Percentiles rank a stretch among this genome's conserved stretches.
These are phyloP conservation scores for Graphium sp. DNA, from an alignment of 2,329 filamentous ascomycete genomes.

Conservation along the genomic window DNA sequence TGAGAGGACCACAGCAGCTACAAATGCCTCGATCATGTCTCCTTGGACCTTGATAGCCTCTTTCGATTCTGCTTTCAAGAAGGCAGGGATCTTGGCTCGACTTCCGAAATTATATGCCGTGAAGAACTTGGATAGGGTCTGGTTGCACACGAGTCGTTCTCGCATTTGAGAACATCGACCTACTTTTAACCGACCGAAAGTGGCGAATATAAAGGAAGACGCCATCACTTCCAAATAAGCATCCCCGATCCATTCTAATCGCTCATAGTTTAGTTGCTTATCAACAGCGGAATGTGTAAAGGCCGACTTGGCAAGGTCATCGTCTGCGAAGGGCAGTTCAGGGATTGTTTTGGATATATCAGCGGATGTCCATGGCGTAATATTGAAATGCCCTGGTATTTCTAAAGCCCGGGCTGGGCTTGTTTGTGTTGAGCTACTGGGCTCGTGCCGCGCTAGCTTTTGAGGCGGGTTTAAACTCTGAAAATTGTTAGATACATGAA, in stretches of 20 bases:
- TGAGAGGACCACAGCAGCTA: slow-evolving; percentile 60
- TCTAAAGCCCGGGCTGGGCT: slow-evolving; percentile 2
- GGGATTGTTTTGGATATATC: slow-evolving; percentile 32
- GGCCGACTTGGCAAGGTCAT: slow-evolving; percentile 39
- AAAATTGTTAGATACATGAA: background rate
- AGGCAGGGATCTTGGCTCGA: slow-evolving; percentile 37
- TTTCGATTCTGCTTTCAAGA: slow-evolving; percentile 18
- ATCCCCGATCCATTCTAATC: slow-evolving; percentile 79
- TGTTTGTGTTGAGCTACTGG: background rate
- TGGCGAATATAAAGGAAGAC: slow-evolving; percentile 57
- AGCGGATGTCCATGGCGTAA: slow-evolving; percentile 31
- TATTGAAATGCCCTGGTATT: slow-evolving; percentile 8
- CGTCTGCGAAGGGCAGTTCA: slow-evolving; percentile 45
- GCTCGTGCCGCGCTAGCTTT: background rate
- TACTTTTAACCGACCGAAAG: slow-evolving; percentile 45
- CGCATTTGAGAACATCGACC: slow-evolving; percentile 62
- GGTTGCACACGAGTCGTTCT: slow-evolving; percentile 66
- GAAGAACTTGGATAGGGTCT: slow-evolving; percentile 56
- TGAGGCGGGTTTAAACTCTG: slow-evolving; percentile 5
- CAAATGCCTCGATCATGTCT: slow-evolving; percentile 83
- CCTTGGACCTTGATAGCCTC: slow-evolving; percentile 57
- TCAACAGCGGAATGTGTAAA: slow-evolving; percentile 47
- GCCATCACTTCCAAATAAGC: slow-evolving; percentile 68
- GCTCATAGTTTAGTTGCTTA: slow-evolving; percentile 49
- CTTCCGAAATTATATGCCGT: slow-evolving; percentile 53